These are phyloP conservation scores for Cicer chorassanicum DNA, from an alignment of 306 rosid genomes.

Conservation along the genomic window DNA sequence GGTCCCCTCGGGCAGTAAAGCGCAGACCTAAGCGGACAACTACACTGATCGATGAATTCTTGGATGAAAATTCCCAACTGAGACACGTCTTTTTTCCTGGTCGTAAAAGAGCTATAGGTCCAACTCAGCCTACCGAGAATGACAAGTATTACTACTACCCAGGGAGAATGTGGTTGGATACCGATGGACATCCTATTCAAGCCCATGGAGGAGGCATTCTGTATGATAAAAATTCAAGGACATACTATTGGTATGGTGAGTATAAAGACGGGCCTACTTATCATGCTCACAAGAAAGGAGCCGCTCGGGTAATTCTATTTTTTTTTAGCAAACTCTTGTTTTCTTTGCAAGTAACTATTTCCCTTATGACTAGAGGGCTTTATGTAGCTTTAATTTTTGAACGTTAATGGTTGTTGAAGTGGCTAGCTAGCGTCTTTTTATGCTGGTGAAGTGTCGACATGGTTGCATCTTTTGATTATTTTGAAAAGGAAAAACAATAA, in stretches of 20 bases:
- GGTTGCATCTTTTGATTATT: slow-evolving; percentile 31
- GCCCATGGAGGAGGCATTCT: slow-evolving; percentile 98
- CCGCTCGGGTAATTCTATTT: slow-evolving; percentile 80
- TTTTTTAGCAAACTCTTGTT: slow-evolving; percentile 29
- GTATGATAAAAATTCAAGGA: slow-evolving; percentile 65
- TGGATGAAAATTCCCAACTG: slow-evolving; percentile 90
- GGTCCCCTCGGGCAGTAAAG: slow-evolving; percentile 91
- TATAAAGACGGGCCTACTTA: slow-evolving; percentile 94
- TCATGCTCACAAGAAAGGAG: slow-evolving; percentile 83
- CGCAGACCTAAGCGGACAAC: slow-evolving; percentile 76
- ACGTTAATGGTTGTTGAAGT: slow-evolving; percentile 13
- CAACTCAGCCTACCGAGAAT: slow-evolving; percentile 56
- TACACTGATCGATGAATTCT: slow-evolving; percentile 88
- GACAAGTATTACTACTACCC: slow-evolving; percentile 77
- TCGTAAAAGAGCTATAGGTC: slow-evolving; percentile 65
- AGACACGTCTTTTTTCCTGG: slow-evolving; percentile 80
- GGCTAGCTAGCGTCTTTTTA: not conserved
- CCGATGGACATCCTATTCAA: slow-evolving; percentile 90
- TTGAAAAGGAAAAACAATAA: not conserved
- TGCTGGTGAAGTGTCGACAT: slow-evolving; percentile 3
- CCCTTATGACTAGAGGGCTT: slow-evolving; percentile 35
- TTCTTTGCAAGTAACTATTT: slow-evolving; percentile 28
- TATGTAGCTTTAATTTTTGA: slow-evolving; percentile 8
- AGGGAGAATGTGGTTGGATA: slow-evolving; percentile 93
- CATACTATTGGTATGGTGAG: slow-evolving; percentile 98